phyloP scores from a whole-genome alignment of 2,329 filamentous ascomycete genomes.

The Grosmannia huntii region DNA sequence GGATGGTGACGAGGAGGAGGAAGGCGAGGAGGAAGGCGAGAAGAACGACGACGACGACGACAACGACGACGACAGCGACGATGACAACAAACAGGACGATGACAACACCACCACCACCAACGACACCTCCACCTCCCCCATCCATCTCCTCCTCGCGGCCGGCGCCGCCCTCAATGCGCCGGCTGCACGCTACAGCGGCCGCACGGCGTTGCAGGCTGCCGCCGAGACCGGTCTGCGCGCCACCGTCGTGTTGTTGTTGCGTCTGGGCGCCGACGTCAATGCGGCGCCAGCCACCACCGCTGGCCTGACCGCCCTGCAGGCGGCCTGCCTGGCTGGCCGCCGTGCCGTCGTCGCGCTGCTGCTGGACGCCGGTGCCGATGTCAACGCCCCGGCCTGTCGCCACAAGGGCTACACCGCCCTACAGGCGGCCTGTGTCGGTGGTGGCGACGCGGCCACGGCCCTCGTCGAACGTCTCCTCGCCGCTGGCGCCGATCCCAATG shows the following conservation, averaged over 20 bases:
- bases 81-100: too few relatives aligned
- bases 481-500: constrained; percentile 14
- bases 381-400: constrained; percentile 10
- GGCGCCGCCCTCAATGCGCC: constrained; percentile 14
- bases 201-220: constrained; percentile 16
- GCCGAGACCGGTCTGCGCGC: constrained; percentile 16
- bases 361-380: constrained; percentile 9
- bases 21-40: too few relatives aligned
- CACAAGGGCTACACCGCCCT: constrained; percentile 19
- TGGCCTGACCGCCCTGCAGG: constrained; percentile 21
- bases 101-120: too few relatives aligned
- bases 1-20: too few relatives aligned
- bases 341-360: constrained; percentile 16
- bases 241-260: constrained; percentile 11
- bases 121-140: too few relatives aligned
- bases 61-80: constrained; percentile 8
- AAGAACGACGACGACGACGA: neutral
- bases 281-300: constrained; percentile 13
- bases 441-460: constrained; percentile 20
- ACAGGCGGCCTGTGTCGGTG: constrained; percentile 19
- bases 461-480: constrained; percentile 12
- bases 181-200: constrained; percentile 13
- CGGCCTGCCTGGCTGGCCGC: constrained; percentile 22
- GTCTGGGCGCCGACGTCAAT: constrained; percentile 25
- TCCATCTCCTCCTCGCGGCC: constrained; percentile 11